phyloP scores from a whole-genome alignment of 2,329 filamentous ascomycete species.

The Raffaelea arxii region DNA sequence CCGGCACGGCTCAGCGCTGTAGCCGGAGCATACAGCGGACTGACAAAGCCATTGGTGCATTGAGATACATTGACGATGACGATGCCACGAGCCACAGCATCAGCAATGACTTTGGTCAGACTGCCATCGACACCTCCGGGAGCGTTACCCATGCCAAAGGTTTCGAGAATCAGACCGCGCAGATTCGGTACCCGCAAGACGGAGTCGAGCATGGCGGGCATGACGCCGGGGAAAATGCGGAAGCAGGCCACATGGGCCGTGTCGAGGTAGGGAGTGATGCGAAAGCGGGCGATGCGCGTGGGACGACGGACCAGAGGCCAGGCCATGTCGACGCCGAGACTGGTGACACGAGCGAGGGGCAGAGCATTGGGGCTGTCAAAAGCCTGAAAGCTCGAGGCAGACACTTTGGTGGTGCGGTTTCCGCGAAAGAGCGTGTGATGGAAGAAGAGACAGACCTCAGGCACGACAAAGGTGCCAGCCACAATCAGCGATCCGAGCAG shows the following conservation, averaged over 20 bases:
- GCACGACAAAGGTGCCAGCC: conserved; percentile 84
- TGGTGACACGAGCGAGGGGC: conserved; percentile 72
- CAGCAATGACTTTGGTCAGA: conserved; percentile 66
- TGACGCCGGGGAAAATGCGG: conserved; percentile 85
- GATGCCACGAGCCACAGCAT: conserved; percentile 69
- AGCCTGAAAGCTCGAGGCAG: conserved; percentile 75
- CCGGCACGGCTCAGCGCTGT: conserved; percentile 73
- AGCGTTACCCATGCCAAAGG: conserved; percentile 87
- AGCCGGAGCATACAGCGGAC: conserved; percentile 66
- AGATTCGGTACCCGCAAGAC: conserved; percentile 69
- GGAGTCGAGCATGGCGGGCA: conserved; percentile 84
- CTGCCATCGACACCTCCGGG: conserved; percentile 72
- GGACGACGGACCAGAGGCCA: conserved; percentile 72
- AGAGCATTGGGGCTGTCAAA: conserved; percentile 83
- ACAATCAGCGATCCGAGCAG: conserved; percentile 80
- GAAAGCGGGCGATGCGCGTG: conserved; percentile 63
- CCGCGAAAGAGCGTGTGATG: conserved; percentile 84
- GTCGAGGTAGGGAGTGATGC: conserved; percentile 64
- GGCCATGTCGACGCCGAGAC: conserved; percentile 68
- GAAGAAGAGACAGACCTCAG: conserved; percentile 90
- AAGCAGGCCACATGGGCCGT: conserved; percentile 85
- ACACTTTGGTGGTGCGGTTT: conserved; percentile 81
- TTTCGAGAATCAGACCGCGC: conserved; percentile 76
- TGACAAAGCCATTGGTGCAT: conserved; percentile 70
- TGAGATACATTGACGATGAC: conserved; percentile 89